Base-by-base conservation (phyloP, 169 alveolate genomes). In the Cryptosporidium tyzzeri region DNA sequence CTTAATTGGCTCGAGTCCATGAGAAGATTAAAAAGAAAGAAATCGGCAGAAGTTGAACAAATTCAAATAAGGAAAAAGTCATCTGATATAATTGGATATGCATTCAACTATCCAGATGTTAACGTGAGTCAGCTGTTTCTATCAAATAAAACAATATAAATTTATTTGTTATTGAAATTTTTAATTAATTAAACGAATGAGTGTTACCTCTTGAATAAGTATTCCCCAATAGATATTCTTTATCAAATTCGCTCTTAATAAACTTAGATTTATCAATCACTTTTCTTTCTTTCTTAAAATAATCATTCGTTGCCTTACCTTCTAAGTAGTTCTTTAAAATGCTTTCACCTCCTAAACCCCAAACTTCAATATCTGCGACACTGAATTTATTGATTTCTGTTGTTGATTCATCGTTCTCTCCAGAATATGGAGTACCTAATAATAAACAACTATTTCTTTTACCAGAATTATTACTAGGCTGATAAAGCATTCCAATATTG, bases 21-120 rank as follows among this genome's bases (percentile, higher is more conserved):
- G 74, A 80, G 80, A 44, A 59, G 48, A 62, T 62, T 80, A 4
- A 80, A 48, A n/a, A 80, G 59, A 62, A 80, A 44, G 23, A 80
- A 65, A 58, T 80, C 89, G 9, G 14, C 33, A 45, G 75, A 44
- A 41, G 2, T n/a, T 12, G 75, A 62, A 3, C 59, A 74, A 9
- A 59, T 65, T 80, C 73, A 80, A 62, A 41, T 80, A 2, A 59
- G 41, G 48, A 80, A 41, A 67, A 80, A 65, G 33, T 80, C 89
- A n/a, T 80, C 89, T 26, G 89, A 80, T 62, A 80, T 80, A 31
- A 62, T 62, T 44, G 89, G 89, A 61, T 80, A 80, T 80, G 89
- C 89, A 61, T 80, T 80, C 31, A 80, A 80, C 35, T 80, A 61
- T 9, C 89, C 89, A 80, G 89, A 80, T 59, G 65, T 62, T 18